phyloP scores from a whole-genome alignment of 2,329 filamentous ascomycete species.

The Leptodontidium sp. region DNA sequence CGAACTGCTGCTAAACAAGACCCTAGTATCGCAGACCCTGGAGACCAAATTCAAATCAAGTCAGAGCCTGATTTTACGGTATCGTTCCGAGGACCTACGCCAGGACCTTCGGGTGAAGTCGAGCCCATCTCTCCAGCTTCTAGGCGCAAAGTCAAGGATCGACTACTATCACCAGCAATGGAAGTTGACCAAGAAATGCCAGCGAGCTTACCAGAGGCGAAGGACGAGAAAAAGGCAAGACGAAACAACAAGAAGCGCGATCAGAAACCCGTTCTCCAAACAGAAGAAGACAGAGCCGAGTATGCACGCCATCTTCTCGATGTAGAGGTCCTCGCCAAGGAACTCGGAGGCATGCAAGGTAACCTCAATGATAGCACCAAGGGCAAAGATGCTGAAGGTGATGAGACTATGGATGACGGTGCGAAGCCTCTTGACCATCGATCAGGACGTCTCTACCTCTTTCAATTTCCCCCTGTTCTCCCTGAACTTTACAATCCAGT shows the following conservation, averaged over 20 bases:
- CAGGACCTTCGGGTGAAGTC: constrained; percentile 1
- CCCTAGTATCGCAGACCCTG: constrained; percentile 10
- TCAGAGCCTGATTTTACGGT: constrained; percentile 26
- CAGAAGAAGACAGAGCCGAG: constrained; percentile 60
- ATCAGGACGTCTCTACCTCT: constrained; percentile 68
- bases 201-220: constrained; percentile 14
- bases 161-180: constrained; percentile 5
- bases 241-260: constrained; percentile 30
- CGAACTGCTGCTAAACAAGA: not conserved
- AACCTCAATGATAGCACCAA: constrained; percentile 25
- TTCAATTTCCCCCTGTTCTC: constrained; percentile 70
- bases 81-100: not conserved
- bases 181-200: constrained; percentile 5
- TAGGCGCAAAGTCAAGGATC: constrained; percentile 26
- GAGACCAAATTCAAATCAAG: constrained; percentile 31
- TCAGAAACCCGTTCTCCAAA: constrained; percentile 55
- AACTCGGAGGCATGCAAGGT: constrained; percentile 53
- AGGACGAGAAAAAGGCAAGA: constrained; percentile 27
- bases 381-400: constrained; percentile 51
- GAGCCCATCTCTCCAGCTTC: constrained; percentile 26
- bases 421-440: constrained; percentile 36
- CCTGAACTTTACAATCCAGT: constrained; percentile 56
- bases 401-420: constrained; percentile 43
- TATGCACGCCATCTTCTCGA: constrained; percentile 57
- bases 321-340: constrained; percentile 54